These are phyloP conservation scores for Aegilops tauschii DNA, from an alignment of 176 grass and related monocot genomes.

Conservation along the genomic window DNA sequence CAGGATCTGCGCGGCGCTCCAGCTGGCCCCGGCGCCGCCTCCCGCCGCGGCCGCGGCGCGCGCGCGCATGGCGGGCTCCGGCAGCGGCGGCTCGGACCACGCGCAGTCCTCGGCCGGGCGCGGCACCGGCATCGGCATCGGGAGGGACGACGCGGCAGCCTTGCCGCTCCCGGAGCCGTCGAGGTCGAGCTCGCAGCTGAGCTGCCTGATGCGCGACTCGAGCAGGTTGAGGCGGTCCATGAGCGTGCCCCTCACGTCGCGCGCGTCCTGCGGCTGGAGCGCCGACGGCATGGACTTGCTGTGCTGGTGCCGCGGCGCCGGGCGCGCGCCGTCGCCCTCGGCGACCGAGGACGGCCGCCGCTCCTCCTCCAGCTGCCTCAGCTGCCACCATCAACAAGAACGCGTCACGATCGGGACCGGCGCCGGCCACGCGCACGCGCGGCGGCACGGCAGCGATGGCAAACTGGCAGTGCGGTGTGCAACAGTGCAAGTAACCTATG, in stretches of 20 bases:
- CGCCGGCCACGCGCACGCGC: too few species aligned
- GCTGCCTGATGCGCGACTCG: slow-evolving; percentile 51
- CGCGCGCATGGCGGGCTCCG: neutral
- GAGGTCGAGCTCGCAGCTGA: slow-evolving; percentile 47
- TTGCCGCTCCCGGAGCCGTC: neutral
- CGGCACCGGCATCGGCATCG: neutral
- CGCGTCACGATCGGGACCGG: too few species aligned
- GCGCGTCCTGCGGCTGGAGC: slow-evolving; percentile 17
- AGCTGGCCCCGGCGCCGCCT: neutral
- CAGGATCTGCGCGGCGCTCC: slow-evolving; percentile 29
- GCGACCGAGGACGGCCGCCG: neutral
- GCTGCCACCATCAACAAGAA: neutral
- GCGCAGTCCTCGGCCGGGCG: slow-evolving; percentile 20
- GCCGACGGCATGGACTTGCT: slow-evolving; percentile 43
- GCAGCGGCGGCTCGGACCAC: slow-evolving; percentile 8
- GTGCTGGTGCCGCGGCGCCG: slow-evolving; percentile 46
- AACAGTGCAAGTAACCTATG: too few species aligned
- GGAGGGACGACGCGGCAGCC: neutral
- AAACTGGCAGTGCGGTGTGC: too few species aligned
- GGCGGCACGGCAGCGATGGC: too few species aligned
- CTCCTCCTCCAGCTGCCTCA: slow-evolving; percentile 47
- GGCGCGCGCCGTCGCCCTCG: neutral
- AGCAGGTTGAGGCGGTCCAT: slow-evolving; percentile 62
- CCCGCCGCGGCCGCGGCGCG: neutral
- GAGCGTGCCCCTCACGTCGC: slow-evolving; percentile 26